Conservation (phyloP, 1,284 basidiomycete genomes). For the Anthracocystis panici-leucophaei region DNA sequence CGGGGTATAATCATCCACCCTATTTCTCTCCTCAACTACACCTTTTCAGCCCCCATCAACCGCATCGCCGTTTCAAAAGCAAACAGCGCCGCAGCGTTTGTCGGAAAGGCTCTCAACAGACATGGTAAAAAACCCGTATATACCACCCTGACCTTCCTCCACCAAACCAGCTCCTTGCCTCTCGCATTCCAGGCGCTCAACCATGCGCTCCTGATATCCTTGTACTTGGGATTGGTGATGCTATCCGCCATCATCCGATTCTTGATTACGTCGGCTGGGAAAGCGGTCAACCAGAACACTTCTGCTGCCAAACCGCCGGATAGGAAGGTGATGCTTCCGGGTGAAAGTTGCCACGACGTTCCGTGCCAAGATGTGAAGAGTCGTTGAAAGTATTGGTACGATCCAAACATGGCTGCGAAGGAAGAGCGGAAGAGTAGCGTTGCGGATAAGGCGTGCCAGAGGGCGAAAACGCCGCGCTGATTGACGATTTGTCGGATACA, state of each 20-base stretch:
- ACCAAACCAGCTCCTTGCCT: constrained; percentile 21
- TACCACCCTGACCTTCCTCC: constrained; percentile 33
- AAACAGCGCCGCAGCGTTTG: constrained; percentile 64
- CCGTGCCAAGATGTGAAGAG: constrained; percentile 35
- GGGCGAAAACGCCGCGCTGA: constrained; percentile 59
- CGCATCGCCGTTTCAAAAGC: constrained; percentile 66
- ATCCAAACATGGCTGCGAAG: constrained; percentile 65
- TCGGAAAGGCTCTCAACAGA: constrained; percentile 64
- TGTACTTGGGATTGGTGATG: constrained; percentile 73
- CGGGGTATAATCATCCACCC: neutral
- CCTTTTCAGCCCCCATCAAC: constrained; percentile 62
- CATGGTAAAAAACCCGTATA: constrained; percentile 65
- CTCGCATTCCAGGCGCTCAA: constrained; percentile 47
- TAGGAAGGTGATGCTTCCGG: constrained; percentile 77
- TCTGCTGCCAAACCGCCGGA: constrained; percentile 73
- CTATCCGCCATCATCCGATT: constrained; percentile 71
- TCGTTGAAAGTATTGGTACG: constrained; percentile 66
- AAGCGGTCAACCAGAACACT: constrained; percentile 74
- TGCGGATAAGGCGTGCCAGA: constrained; percentile 70
- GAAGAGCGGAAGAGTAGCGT: constrained; percentile 69
- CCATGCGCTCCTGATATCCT: constrained; percentile 40
- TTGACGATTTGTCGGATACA: constrained; percentile 67
- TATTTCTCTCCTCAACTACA: neutral
- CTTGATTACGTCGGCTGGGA: constrained; percentile 82
- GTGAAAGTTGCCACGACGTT: constrained; percentile 73